Evolutionary conservation across 2,329 filamentous ascomycete genomes (phyloP).

Genomic region (Metarhizium brunneum): DNA sequence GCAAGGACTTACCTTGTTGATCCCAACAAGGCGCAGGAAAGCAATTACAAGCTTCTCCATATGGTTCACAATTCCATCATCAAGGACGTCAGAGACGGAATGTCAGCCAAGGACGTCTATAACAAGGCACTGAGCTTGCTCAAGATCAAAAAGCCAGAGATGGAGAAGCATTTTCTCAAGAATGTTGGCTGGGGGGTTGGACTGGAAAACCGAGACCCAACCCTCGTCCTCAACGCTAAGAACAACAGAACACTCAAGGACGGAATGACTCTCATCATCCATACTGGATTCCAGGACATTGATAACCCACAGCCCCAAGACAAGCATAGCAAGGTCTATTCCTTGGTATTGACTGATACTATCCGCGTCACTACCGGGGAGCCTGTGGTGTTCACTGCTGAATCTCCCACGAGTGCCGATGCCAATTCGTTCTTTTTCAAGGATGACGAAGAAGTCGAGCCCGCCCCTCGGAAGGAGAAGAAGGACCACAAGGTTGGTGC

Average conservation of each 20-base stretch:
- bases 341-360: conserved; percentile 84
- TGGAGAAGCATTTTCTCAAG: conserved; percentile 91
- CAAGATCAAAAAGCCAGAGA: conserved; percentile 83
- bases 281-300: conserved; percentile 82
- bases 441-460: conserved; percentile 82
- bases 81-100: conserved; percentile 83
- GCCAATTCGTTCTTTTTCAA: conserved; percentile 98
- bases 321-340: conserved; percentile 83
- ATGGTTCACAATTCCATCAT: conserved; percentile 82
- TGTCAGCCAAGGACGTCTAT: conserved; percentile 81
- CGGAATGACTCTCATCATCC: conserved; percentile 92
- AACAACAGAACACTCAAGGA: conserved; percentile 78
- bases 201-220: conserved; percentile 79
- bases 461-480: conserved; percentile 84
- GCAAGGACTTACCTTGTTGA: conserved; percentile 93
- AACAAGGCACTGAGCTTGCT: conserved; percentile 73
- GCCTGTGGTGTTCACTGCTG: conserved; percentile 82
- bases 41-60: conserved; percentile 82
- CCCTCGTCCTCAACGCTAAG: conserved; percentile 78
- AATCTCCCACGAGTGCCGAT: conserved; percentile 84
- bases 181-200: conserved; percentile 89
- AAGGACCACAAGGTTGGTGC: conserved; percentile 75
- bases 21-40: conserved; percentile 91
- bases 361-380: conserved; percentile 77
- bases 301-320: conserved; percentile 81